These are phyloP conservation scores for Friedmanniomyces simplex DNA, from an alignment of 495 filamentous ascomycete genomes.

Conservation along the genomic window DNA sequence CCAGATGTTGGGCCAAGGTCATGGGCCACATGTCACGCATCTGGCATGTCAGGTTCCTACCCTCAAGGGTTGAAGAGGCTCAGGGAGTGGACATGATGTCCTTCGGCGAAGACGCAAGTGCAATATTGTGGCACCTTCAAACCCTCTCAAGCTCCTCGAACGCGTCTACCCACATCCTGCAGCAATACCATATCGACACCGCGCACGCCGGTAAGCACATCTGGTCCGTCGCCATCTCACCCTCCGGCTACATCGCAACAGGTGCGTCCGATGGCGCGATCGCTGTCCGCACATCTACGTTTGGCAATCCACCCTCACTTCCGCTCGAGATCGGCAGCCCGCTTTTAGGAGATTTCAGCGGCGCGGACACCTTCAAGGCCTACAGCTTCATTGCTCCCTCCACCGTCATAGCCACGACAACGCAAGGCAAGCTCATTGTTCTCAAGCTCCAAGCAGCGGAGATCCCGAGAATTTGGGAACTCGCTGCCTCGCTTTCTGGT, in stretches of 20 bases:
- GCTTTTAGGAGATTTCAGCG: not conserved
- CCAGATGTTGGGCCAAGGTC: slow-evolving; percentile 44
- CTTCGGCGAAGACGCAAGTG: slow-evolving; percentile 26
- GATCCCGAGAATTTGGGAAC: not conserved
- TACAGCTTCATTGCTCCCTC: slow-evolving; percentile 55
- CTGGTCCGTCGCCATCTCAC: slow-evolving; percentile 59
- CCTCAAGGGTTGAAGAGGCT: not conserved
- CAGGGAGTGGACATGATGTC: slow-evolving; percentile 19
- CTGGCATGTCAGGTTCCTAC: slow-evolving; percentile 64
- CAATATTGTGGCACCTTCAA: slow-evolving; percentile 16
- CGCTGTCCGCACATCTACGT: not conserved
- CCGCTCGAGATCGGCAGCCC: not conserved
- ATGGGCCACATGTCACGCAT: slow-evolving; percentile 87
- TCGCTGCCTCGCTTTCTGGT: slow-evolving; percentile 11
- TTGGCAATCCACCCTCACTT: not conserved
- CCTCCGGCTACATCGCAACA: slow-evolving; percentile 45
- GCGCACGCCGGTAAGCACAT: slow-evolving; percentile 78
- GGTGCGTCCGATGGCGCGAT: slow-evolving; percentile 72
- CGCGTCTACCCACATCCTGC: not conserved
- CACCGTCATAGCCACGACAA: slow-evolving; percentile 42
- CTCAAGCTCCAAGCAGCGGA: not conserved
- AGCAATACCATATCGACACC: slow-evolving; percentile 1
- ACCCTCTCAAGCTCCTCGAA: not conserved
- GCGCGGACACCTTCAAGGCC: slow-evolving; percentile 43
- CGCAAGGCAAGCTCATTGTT: slow-evolving; percentile 42